These are phyloP conservation scores for Pseudozyma pruni DNA, from an alignment of 1,284 basidiomycete species.

Conservation along the genomic window DNA sequence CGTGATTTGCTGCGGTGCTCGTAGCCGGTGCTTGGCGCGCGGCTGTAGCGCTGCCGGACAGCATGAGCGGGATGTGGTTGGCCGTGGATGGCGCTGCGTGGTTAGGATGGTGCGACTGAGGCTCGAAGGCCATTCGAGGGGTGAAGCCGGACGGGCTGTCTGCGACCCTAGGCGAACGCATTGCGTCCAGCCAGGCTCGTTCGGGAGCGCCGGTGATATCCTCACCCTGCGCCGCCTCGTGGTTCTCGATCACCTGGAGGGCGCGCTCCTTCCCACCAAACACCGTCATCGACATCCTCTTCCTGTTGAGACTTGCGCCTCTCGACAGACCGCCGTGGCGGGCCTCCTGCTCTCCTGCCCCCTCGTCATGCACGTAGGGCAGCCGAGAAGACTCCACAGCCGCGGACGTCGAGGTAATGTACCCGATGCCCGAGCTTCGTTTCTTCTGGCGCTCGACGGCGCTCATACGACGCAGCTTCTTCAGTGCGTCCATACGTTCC, in stretches of 20 bases:
- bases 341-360: slow-evolving; percentile 1
- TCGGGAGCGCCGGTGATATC: slow-evolving; percentile 12
- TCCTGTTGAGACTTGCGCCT: slow-evolving; percentile 19
- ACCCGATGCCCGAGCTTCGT: slow-evolving; percentile 43
- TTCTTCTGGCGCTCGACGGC: slow-evolving; percentile 43
- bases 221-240: not conserved
- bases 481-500: slow-evolving; percentile 42
- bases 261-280: slow-evolving; percentile 43
- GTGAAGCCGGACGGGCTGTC: slow-evolving; percentile 52
- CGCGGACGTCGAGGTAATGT: slow-evolving; percentile 28
- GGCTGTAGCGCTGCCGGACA: slow-evolving; percentile 15
- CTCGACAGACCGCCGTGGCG: slow-evolving; percentile 26
- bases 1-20: slow-evolving; percentile 14
- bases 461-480: slow-evolving; percentile 41
- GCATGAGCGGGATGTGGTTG: slow-evolving; percentile 37
- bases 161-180: slow-evolving; percentile 45
- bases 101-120: slow-evolving; percentile 13
- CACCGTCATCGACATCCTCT: slow-evolving; percentile 35
- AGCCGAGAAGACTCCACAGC: slow-evolving; percentile 14
- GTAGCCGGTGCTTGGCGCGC: not conserved
- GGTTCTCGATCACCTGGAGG: slow-evolving; percentile 1
- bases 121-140: slow-evolving; percentile 45
- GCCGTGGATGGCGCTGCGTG: slow-evolving; percentile 10
- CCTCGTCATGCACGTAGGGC: slow-evolving; percentile 15
- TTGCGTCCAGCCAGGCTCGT: slow-evolving; percentile 36